Conservation (phyloP, 2,329 filamentous ascomycete species). For the Hymenoscyphus repandus region DNA sequence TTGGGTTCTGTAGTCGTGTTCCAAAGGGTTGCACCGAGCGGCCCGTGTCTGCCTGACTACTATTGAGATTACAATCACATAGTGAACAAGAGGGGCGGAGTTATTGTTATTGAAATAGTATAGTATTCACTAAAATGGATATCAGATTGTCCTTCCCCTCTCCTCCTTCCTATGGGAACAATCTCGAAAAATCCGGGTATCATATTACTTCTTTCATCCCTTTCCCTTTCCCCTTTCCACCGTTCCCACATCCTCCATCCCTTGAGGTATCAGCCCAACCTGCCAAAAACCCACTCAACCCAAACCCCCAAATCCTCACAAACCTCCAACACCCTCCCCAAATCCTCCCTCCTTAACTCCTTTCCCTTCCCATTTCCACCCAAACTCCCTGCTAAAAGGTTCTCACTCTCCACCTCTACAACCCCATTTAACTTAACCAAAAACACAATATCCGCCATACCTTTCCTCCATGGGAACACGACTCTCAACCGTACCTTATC, state of each 20-base stretch:
- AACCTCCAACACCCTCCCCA: constrained; percentile 41
- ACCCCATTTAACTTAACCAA: constrained; percentile 27
- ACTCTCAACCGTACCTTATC: constrained; percentile 21
- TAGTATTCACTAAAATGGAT: too few species aligned
- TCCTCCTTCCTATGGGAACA: too few species aligned
- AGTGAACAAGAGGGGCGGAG: too few species aligned
- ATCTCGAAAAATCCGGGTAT: too few species aligned
- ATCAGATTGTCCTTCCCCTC: too few species aligned
- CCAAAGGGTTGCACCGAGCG: too few species aligned
- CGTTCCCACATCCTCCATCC: too few species aligned
- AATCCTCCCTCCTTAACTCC: constrained; percentile 26
- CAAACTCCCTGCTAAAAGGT: constrained; percentile 23
- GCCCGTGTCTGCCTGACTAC: too few species aligned
- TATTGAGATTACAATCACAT: too few species aligned
- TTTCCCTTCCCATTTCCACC: constrained; percentile 13
- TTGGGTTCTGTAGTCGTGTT: too few species aligned
- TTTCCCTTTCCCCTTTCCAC: not conserved
- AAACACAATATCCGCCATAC: constrained; percentile 28
- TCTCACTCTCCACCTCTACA: constrained; percentile 28
- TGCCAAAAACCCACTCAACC: constrained; percentile 42
- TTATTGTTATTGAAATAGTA: too few species aligned
- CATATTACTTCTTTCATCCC: not conserved
- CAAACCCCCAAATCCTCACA: constrained; percentile 45
- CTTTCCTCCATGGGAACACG: constrained; percentile 25
- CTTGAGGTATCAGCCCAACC: constrained; percentile 21